phyloP scores from a whole-genome alignment of 2,329 filamentous ascomycete genomes.

The Xenoacremonium recifei region DNA sequence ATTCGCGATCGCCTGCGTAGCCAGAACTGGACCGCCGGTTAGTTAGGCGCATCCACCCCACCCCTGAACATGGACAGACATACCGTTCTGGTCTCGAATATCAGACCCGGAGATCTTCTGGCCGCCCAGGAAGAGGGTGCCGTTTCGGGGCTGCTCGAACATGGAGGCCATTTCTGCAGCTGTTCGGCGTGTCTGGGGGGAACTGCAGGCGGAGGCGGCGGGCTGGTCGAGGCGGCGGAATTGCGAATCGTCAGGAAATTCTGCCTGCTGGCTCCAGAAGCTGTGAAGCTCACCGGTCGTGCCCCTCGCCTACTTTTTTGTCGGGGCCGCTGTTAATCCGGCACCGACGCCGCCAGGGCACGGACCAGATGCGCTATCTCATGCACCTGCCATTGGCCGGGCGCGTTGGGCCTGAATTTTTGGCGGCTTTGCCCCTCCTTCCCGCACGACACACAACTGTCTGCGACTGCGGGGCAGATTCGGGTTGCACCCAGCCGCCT shows the following conservation, averaged over 20 bases:
- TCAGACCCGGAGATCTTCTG: constrained; percentile 96
- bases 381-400: constrained; percentile 18
- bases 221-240: constrained; percentile 23
- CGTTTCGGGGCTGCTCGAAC: constrained; percentile 93
- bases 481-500: constrained; percentile 20
- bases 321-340: constrained; percentile 27
- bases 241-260: constrained; percentile 28
- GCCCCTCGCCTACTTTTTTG: constrained; percentile 29
- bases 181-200: constrained; percentile 20
- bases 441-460: constrained; percentile 16
- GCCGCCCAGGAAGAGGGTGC: constrained; percentile 94
- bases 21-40: constrained; percentile 66
- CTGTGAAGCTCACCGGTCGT: constrained; percentile 25
- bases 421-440: constrained; percentile 25
- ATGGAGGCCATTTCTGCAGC: constrained; percentile 76
- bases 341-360: constrained; percentile 16
- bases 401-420: constrained; percentile 25
- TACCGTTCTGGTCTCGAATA: constrained; percentile 95
- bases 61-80: constrained; percentile 23
- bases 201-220: constrained; percentile 13
- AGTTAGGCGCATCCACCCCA: constrained; percentile 27
- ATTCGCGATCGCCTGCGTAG: constrained; percentile 96
- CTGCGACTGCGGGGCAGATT: constrained; percentile 25
- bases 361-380: constrained; percentile 10
- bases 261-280: constrained; percentile 29